Evolutionary conservation across 352 stramenopile genomes (phyloP).

Genomic region (Phytophthora syringae): DNA sequence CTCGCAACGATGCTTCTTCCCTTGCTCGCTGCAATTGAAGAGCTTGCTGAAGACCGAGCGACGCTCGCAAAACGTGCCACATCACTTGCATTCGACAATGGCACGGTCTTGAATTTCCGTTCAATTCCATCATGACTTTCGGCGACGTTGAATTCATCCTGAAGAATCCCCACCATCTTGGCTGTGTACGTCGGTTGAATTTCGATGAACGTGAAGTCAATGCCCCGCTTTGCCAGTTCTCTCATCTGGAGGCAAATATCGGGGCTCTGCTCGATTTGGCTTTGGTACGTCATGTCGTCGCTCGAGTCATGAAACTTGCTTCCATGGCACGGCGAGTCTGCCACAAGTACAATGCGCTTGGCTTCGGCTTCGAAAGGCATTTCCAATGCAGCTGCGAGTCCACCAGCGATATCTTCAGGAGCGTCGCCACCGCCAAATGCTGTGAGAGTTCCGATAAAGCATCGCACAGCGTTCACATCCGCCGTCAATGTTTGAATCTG

Average conservation of each 20-base stretch:
- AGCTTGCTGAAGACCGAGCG: constrained; percentile 25
- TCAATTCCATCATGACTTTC: constrained; percentile 11
- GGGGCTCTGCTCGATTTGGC: constrained; percentile 30
- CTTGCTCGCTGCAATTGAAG: constrained; percentile 34
- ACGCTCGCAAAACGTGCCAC: constrained; percentile 25
- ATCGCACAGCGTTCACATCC: constrained; percentile 17
- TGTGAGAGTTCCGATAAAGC: constrained; percentile 42
- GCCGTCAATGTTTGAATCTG: constrained; percentile 30
- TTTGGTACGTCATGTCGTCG: constrained; percentile 15
- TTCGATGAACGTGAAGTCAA: constrained; percentile 53
- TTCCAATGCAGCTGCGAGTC: constrained; percentile 29
- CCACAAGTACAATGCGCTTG: constrained; percentile 43
- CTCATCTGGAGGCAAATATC: constrained; percentile 45
- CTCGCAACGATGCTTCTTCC: constrained; percentile 27
- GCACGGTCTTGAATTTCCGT: constrained; percentile 29
- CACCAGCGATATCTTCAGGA: constrained; percentile 46
- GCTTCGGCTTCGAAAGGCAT: constrained; percentile 37
- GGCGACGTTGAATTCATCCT: constrained; percentile 26
- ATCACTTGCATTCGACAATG: constrained; percentile 22
- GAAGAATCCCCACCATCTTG: constrained; percentile 43
- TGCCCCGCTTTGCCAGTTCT: constrained; percentile 28
- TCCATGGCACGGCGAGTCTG: constrained; percentile 44
- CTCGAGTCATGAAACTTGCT: constrained; percentile 28
- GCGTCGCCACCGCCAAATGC: constrained; percentile 42
- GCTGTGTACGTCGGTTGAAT: constrained; percentile 25